These are phyloP conservation scores for Dimargaris verticillata DNA, from an alignment of 192 early-diverging fungal genomes.

Conservation along the genomic window DNA sequence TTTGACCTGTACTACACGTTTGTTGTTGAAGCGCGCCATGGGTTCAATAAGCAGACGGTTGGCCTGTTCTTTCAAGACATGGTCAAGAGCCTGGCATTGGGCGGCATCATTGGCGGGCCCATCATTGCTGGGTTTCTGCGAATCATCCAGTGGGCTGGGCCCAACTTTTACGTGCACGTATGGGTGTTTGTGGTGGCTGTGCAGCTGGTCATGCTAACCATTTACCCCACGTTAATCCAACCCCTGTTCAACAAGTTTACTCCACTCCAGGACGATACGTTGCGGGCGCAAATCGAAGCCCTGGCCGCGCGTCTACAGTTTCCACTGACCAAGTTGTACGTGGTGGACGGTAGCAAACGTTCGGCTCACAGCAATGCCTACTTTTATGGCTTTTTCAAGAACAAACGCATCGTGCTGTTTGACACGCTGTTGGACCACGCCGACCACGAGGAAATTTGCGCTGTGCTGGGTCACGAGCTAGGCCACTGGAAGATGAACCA, in stretches of 20 bases:
- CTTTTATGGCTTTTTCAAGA: constrained; percentile 89
- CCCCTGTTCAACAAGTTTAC: constrained; percentile 96
- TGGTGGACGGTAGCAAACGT: constrained; percentile 89
- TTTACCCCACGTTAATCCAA: constrained; percentile 91
- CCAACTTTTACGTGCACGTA: constrained; percentile 76
- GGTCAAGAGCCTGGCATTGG: constrained; percentile 54
- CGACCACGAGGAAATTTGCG: constrained; percentile 70
- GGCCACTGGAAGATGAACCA: constrained; percentile 90
- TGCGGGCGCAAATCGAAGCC: constrained; percentile 62
- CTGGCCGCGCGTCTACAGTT: constrained; percentile 70
- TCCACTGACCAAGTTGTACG: constrained; percentile 83
- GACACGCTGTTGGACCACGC: constrained; percentile 84
- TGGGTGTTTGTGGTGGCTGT: constrained; percentile 74
- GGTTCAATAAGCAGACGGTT: constrained; percentile 89
- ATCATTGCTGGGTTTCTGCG: constrained; percentile 62
- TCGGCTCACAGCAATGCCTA: constrained; percentile 91
- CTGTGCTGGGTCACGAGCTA: constrained; percentile 90
- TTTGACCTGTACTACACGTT: constrained; percentile 79
- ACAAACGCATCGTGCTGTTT: constrained; percentile 90
- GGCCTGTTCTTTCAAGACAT: constrained; percentile 61
- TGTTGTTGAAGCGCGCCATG: constrained; percentile 86
- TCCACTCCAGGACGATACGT: constrained; percentile 63
- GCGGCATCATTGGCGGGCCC: constrained; percentile 56
- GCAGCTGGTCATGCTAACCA: constrained; percentile 53
- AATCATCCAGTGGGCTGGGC: constrained; percentile 66